Evolutionary conservation across 805 yeast species (phyloP), one percentile per base, ranked within the genome.

Genomic region (Pichia thaimueangensis): DNA sequence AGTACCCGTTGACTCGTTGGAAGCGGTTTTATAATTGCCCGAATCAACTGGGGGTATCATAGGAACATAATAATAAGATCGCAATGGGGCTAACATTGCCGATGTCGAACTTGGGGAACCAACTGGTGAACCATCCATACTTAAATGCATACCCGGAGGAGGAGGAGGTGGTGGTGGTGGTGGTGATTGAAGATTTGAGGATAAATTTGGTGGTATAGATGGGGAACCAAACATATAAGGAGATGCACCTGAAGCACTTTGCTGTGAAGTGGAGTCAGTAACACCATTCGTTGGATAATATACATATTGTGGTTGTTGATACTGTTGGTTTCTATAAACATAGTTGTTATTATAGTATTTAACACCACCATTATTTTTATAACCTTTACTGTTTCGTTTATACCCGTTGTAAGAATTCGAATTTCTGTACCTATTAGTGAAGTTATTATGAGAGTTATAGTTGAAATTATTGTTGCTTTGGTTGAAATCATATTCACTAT

Each of bases 401-500:
- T 31, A 32, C 9, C 36, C 36, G 21, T 31, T 31, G 21, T 3
- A 9, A 23, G 11, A 16, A 15, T 31, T 19, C 6, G 12, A 11
- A 8, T 31, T 15, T 31, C n/a, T 10, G 3, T 31, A 13, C 15
- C 21, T 31, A 17, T 3, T 11, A 17, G 12, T 31, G 31, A 8
- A 8, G 31, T 9, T 29, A 11, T 29, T 29, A 25, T 16, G 19
- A 21, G 15, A 32, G n/a, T 22, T 22, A n/a, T 32, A 22, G 13
- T 9, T 35, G 21, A 13, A 23, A 23, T 25, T 25, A 25, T 13
- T 13, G 13, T 25, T 25, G 29, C 12, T 13, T 13, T 13, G 12
- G 13, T 25, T 25, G 29, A 25, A 10, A 25, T 47, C 50, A 6
- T 47, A 57, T 13, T 53, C 59, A 0, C 48, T 55, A 11, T 57